Percentiles rank a stretch among this genome's conserved stretches.
These are phyloP conservation scores for Raphanus raphanistrum DNA, from an alignment of 345 rosid species.

Conservation along the genomic window DNA sequence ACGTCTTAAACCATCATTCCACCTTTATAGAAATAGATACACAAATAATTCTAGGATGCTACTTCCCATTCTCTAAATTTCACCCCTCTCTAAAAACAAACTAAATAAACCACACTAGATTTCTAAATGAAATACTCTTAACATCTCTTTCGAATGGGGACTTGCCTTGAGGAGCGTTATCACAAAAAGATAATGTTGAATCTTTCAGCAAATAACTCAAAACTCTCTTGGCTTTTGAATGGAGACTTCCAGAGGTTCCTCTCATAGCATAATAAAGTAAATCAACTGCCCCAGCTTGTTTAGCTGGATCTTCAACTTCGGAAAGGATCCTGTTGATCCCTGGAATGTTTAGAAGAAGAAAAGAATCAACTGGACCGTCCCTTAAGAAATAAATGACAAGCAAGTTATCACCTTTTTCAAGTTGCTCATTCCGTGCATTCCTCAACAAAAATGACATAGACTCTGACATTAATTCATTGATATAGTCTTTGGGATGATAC, in stretches of 20 bases:
- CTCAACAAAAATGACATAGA: constrained; percentile 85
- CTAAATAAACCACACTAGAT: constrained; percentile 2
- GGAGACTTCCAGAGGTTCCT: constrained; percentile 58
- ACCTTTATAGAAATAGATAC: neutral
- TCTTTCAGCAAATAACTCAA: constrained; percentile 52
- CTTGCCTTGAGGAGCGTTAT: constrained; percentile 64
- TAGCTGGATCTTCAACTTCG: constrained; percentile 51
- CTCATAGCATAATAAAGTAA: constrained; percentile 67
- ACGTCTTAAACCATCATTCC: neutral
- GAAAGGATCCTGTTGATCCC: constrained; percentile 64
- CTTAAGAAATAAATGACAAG: constrained; percentile 5
- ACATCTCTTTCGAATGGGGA: constrained; percentile 9
- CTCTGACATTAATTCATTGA: constrained; percentile 74
- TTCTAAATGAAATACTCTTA: constrained; percentile 1
- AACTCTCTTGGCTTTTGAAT: constrained; percentile 63
- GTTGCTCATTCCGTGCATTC: constrained; percentile 60
- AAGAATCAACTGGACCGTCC: constrained; percentile 12
- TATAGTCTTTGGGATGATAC: constrained; percentile 62
- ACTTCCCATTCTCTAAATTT: constrained; percentile 6
- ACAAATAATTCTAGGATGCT: constrained; percentile 5
- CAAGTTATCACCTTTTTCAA: constrained; percentile 54
- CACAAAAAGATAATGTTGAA: constrained; percentile 53
- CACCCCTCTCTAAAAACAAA: constrained; percentile 7
- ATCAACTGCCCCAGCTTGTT: constrained; percentile 63
- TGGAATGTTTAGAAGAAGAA: constrained; percentile 34